These are phyloP conservation scores for Ramalina peruviana DNA, from an alignment of 495 filamentous ascomycete genomes.

Conservation along the genomic window DNA sequence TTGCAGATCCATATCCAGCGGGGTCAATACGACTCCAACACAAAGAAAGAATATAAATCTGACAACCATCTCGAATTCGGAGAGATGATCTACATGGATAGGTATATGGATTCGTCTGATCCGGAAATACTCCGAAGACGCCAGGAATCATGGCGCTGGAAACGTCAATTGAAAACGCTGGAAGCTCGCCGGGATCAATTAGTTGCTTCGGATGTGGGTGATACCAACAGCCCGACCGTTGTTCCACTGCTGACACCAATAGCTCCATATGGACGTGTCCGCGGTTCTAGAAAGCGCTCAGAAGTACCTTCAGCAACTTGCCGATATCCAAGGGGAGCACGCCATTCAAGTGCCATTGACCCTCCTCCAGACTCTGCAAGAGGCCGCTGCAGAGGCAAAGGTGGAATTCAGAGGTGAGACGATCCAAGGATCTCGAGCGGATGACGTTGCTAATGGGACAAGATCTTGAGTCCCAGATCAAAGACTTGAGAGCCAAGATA, in stretches of 20 bases:
- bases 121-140: constrained; percentile 46
- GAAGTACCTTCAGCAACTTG: constrained; percentile 15
- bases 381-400: constrained; percentile 21
- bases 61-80: constrained; percentile 61
- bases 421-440: not conserved
- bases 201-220: constrained; percentile 30
- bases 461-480: constrained; percentile 36
- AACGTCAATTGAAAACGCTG: constrained; percentile 44
- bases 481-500: constrained; percentile 36
- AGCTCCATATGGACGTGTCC: constrained; percentile 17
- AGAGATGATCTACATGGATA: constrained; percentile 72
- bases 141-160: constrained; percentile 59
- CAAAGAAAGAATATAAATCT: constrained; percentile 54
- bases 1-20: constrained; percentile 82
- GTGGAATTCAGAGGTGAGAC: constrained; percentile 28
- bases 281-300: constrained; percentile 17
- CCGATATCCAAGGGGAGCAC: constrained; percentile 19
- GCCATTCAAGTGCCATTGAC: constrained; percentile 19
- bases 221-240: not conserved
- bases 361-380: constrained; percentile 21
- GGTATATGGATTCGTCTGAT: constrained; percentile 63
- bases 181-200: constrained; percentile 35
- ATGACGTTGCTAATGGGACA: not conserved
- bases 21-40: constrained; percentile 50
- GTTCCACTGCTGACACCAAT: constrained; percentile 12